Evolutionary conservation across 108 stramenopile species (phyloP), one percentile per base, ranked within the genome.

Genomic region (Seminavis robusta): DNA sequence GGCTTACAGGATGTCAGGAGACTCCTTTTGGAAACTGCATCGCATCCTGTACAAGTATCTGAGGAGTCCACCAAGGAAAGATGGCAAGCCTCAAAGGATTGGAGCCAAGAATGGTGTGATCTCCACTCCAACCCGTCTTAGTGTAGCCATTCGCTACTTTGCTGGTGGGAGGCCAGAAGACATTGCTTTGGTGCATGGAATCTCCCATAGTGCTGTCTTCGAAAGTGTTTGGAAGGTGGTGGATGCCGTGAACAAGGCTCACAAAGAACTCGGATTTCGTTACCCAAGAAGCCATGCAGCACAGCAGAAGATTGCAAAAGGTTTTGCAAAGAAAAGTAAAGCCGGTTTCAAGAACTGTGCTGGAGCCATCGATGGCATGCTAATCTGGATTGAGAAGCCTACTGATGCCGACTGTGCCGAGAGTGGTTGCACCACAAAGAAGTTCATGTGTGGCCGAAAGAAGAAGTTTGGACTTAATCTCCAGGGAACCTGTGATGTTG

Each of bases 281-380:
- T 73, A 50, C 49, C 72, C 72, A 15, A 4, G 11, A 30, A 31
- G 15, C 0, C 47, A 56, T 49, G 40, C 17, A 5, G 41, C 63
- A 25, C 61, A 69, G 47, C 25, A 29, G 10, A 7, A 28, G 19
- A 70, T 69, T 42, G 68, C 68, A 1, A 24, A 38, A 1, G 75
- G 56, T 7, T 77, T 77, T 39, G 23, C 29, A 36, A 33, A 28
- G 42, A 57, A 21, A 39, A 55, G 52, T 17, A 33, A 15, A 25
- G 61, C 43, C 11, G 47, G 36, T 7, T 62, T 71, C 47, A 19
- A 40, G 24, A 46, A 27, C 32, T 69, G 67, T 63, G 55, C 48
- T 48, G 76, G 76, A 1, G 54, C 56, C 15, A 57, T 77, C 42
- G 76, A 77, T 55, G 76, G 68, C 16, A 63, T 77, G 27, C 32